Conservation (phyloP, 805 yeast genomes). For the Ogataea zsoltii region DNA sequence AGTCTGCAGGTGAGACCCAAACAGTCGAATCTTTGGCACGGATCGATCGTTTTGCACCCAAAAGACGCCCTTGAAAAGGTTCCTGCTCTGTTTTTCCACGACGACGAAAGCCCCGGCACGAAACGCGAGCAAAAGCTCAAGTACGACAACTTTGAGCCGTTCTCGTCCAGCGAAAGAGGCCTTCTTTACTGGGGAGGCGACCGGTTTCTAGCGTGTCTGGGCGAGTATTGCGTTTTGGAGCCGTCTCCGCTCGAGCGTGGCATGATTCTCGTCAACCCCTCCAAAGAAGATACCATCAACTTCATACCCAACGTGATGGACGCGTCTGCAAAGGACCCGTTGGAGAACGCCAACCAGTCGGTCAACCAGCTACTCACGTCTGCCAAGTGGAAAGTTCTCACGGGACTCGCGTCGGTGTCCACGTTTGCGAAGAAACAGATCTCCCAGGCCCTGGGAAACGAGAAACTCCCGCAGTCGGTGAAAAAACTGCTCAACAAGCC, state of each 20-base stretch:
- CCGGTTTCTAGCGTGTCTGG: constrained; percentile 61
- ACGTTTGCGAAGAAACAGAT: constrained; percentile 64
- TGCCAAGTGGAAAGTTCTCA: constrained; percentile 86
- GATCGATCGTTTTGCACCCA: constrained; percentile 77
- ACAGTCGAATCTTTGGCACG: constrained; percentile 87
- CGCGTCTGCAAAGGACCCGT: constrained; percentile 31
- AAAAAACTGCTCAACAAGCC: constrained; percentile 68
- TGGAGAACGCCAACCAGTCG: constrained; percentile 33
- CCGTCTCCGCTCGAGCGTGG: constrained; percentile 71
- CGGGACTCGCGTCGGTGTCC: constrained; percentile 79
- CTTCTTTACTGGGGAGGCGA: constrained; percentile 89
- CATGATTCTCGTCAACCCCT: constrained; percentile 77
- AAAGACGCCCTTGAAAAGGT: constrained; percentile 57
- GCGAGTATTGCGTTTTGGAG: constrained; percentile 59
- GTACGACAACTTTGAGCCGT: constrained; percentile 72
- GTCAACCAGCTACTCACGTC: constrained; percentile 55
- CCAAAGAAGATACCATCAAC: constrained; percentile 59
- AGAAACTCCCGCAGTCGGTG: constrained; percentile 52
- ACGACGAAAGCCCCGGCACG: constrained; percentile 80
- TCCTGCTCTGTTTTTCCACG: constrained; percentile 92
- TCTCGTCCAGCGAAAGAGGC: constrained; percentile 47
- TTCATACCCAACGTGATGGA: constrained; percentile 50
- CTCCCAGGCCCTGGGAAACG: constrained; percentile 50
- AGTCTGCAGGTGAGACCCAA: constrained; percentile 86
- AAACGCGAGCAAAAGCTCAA: constrained; percentile 57